Evolutionary conservation across 306 rosid species (phyloP).

Genomic region (Canavalia ensiformis): DNA sequence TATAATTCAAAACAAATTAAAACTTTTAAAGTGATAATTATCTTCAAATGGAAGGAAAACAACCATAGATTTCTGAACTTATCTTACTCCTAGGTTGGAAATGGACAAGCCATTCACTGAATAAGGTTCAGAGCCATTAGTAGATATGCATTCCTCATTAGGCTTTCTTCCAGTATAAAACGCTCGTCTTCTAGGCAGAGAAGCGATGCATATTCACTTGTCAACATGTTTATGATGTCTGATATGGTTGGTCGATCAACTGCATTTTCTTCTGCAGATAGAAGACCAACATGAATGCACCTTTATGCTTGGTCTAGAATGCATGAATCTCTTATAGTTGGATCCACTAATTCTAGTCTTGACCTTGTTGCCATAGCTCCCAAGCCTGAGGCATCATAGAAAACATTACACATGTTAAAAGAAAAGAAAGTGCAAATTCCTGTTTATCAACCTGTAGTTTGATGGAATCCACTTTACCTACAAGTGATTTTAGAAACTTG

Average conservation of each 20-base stretch:
- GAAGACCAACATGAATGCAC: conserved; percentile 28
- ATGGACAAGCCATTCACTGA: conserved; percentile 39
- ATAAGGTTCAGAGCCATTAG: neutral
- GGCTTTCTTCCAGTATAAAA: conserved; percentile 21
- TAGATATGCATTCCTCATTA: neutral
- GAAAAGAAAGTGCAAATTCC: too few relatives aligned
- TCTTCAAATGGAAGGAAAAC: neutral
- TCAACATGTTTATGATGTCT: conserved; percentile 35
- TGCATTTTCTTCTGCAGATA: conserved; percentile 35
- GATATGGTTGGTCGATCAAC: conserved; percentile 42
- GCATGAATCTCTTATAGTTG: conserved; percentile 16
- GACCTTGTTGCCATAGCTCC: conserved; percentile 43
- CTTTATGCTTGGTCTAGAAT: conserved; percentile 34
- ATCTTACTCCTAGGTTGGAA: conserved; percentile 14
- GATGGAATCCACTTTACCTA: too few relatives aligned
- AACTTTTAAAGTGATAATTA: neutral
- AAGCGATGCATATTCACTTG: conserved; percentile 35
- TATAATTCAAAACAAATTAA: neutral
- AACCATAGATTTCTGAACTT: neutral
- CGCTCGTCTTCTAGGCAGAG: conserved; percentile 47
- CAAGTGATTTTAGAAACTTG: too few relatives aligned
- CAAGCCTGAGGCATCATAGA: conserved; percentile 4
- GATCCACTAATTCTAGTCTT: conserved; percentile 33
- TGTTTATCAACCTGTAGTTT: too few relatives aligned
- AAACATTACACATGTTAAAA: neutral